Base-by-base conservation (phyloP, 2,329 filamentous ascomycete species). In the Macroventuria anomochaeta region DNA sequence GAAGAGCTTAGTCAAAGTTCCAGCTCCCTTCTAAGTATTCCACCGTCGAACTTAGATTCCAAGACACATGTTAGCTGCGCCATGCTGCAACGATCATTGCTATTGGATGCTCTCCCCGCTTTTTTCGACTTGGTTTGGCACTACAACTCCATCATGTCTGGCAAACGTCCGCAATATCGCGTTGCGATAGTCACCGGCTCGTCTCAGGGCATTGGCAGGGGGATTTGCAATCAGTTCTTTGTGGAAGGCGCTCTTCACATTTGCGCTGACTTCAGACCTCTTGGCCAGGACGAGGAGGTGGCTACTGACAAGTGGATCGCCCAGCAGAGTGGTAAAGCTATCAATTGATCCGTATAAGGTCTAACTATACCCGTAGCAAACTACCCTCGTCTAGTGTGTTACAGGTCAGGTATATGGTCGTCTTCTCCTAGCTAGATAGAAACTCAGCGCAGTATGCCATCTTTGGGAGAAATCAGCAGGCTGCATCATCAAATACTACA, bases 141-240 rank as follows among this genome's bases (percentile, higher is more conserved):
- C n/a, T n/a, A n/a, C n/a, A n/a, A n/a, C n/a, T n/a, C n/a, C n/a
- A 39, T 37, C 11, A 59, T 59, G 53, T 31, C 57, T n/a, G 20
- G 37, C 29, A 48, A 46, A 18, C 56, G 48, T 23, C 34, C 59
- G 13, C 26, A 48, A 11, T 38, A 51, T 23, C 63, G 62, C 26
- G 51, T 62, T 12, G 68, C 68, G n/a, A 62, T 70, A n/a, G 58
- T 69, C 31, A 71, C 67, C 7, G 67, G 67, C 37, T 61, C 65
- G 17, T 66, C 64, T n/a, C 58, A 61, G 21, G 67, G 67, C n/a
- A 58, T 70, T 26, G 65, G 67, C 12, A 58, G 68, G 5, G 65
- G 57, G 25, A 69, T 69, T 32, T 53, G 52, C 31, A 34, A 43
- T n/a, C 52, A 50, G 11, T 59, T 59, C 48, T 43, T 42, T 15